Percentiles rank a stretch among this genome's conserved stretches.
phyloP scores from a whole-genome alignment of 805 yeast species.

The Yarrowia bubula region DNA sequence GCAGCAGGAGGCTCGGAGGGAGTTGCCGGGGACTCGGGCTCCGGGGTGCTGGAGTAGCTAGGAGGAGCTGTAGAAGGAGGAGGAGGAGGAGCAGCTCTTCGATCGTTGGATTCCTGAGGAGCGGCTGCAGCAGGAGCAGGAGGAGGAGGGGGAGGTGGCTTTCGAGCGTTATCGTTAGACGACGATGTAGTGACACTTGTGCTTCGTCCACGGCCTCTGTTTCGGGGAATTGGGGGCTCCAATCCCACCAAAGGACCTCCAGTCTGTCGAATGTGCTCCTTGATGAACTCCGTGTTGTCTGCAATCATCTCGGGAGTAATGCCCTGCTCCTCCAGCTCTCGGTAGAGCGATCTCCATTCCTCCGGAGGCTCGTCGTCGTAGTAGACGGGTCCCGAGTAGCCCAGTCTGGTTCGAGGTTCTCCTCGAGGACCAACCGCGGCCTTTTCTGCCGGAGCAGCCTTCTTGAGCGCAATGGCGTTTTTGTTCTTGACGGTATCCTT shows the following conservation, averaged over 20 bases:
- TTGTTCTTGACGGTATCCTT: conserved; percentile 83
- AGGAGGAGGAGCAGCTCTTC: conserved; percentile 31
- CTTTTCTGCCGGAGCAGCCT: conserved; percentile 38
- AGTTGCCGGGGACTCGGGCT: conserved; percentile 35
- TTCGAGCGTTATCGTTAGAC: conserved; percentile 34
- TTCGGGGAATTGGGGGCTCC: conserved; percentile 81
- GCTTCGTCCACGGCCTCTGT: conserved; percentile 35
- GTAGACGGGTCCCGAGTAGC: conserved; percentile 45
- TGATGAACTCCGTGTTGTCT: conserved; percentile 77
- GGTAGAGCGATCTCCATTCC: conserved; percentile 76
- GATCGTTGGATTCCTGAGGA: conserved; percentile 25
- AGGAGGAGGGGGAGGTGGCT: conserved; percentile 28
- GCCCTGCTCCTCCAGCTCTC: conserved; percentile 72
- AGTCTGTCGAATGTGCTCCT: conserved; percentile 67
- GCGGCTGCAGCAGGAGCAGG: conserved; percentile 28
- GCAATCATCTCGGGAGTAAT: conserved; percentile 87
- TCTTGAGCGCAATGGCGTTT: conserved; percentile 79
- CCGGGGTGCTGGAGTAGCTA: conserved; percentile 30
- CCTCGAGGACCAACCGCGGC: conserved; percentile 62
- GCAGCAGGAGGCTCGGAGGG: conserved; percentile 26
- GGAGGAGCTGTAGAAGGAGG: conserved; percentile 30
- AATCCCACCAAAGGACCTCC: conserved; percentile 80
- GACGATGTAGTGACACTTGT: conserved; percentile 29
- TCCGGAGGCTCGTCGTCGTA: conserved; percentile 80
- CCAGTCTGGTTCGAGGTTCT: conserved; percentile 43